These are phyloP conservation scores for Kregervanrija delftensis DNA, from an alignment of 805 yeast species.

Conservation along the genomic window DNA sequence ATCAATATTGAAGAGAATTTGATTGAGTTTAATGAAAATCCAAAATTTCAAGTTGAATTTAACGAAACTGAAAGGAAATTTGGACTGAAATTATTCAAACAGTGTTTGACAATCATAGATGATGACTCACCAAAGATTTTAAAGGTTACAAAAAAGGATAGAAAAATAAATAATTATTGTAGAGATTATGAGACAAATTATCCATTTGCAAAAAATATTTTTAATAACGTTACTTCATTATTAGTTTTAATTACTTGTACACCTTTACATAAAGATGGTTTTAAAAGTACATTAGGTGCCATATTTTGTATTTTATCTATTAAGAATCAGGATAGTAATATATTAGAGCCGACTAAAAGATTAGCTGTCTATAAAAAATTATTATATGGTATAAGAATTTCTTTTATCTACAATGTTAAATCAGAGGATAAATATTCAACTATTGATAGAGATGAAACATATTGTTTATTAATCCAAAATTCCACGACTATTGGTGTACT, in stretches of 20 bases:
- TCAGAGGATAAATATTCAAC: not conserved
- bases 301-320: too few species aligned
- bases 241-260: conserved; percentile 4
- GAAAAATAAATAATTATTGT: not conserved
- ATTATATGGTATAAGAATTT: conserved; percentile 3
- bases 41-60: conserved; percentile 1
- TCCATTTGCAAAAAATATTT: not conserved
- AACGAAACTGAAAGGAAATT: not conserved
- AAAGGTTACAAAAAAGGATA: not conserved
- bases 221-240: not conserved
- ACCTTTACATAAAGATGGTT: not conserved
- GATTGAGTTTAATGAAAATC: not conserved
- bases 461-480: not conserved
- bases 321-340: not conserved
- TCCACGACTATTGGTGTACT: conserved; percentile 5
- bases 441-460: conserved; percentile 1
- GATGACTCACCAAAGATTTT: too few species aligned
- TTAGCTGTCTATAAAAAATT: conserved; percentile 1
- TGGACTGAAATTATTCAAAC: not conserved
- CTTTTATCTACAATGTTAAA: not conserved
- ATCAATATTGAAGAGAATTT: not conserved
- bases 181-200: not conserved
- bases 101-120: not conserved
- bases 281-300: too few species aligned
- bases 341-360: conserved; percentile 3